phyloP scores from a whole-genome alignment of 2,329 filamentous ascomycete genomes.

The Verticillium nonalfalfae region DNA sequence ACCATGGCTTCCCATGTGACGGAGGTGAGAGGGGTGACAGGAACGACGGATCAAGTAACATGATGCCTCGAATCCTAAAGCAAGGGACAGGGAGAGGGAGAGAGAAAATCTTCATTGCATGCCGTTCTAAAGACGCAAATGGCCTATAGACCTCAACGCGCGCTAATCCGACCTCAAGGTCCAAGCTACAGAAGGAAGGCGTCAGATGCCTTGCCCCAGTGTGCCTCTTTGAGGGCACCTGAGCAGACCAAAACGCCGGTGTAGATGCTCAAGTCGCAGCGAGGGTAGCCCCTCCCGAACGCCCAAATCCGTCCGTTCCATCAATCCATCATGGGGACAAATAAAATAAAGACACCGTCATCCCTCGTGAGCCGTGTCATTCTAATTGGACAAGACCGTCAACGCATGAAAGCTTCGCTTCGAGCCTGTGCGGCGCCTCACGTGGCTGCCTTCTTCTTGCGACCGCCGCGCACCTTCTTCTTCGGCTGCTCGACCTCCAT shows the following conservation, averaged over 20 bases:
- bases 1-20: neutral
- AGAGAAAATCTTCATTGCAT: neutral
- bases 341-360: neutral
- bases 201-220: neutral
- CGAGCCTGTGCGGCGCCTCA: neutral
- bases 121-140: neutral
- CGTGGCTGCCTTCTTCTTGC: slow-evolving; percentile 40
- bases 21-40: neutral
- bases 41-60: neutral
- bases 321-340: neutral
- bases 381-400: neutral
- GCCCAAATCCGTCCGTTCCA: neutral
- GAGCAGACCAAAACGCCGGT: slow-evolving; percentile 14
- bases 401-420: neutral
- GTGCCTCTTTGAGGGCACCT: neutral
- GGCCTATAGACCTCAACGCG: neutral
- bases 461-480: slow-evolving; percentile 38
- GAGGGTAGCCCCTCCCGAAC: neutral
- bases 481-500: slow-evolving; percentile 38
- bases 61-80: neutral
- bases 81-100: too few relatives aligned
- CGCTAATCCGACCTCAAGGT: neutral
- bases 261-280: slow-evolving; percentile 13
- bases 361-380: neutral
- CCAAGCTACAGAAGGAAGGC: neutral